Evolutionary conservation across 805 yeast species (phyloP).

Genomic region (Isabelozyma gotoi): DNA sequence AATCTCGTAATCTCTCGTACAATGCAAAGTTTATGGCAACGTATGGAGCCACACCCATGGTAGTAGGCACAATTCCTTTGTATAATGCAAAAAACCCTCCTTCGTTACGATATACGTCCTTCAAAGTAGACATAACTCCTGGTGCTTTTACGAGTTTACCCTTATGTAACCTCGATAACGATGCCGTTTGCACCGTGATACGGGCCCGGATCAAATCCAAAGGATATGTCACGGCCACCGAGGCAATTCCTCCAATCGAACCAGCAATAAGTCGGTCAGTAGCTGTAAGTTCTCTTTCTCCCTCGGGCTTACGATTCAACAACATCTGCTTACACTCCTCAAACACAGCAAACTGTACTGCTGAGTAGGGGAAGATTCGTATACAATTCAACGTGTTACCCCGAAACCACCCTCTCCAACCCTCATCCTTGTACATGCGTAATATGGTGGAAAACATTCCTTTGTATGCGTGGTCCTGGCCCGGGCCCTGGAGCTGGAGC

Average conservation of each 20-base stretch:
- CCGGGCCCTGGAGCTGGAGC: slow-evolving; percentile 80
- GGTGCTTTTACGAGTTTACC: slow-evolving; percentile 60
- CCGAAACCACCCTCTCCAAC: slow-evolving; percentile 83
- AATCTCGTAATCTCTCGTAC: slow-evolving; percentile 77
- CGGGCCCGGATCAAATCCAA: slow-evolving; percentile 89
- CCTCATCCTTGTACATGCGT: slow-evolving; percentile 86
- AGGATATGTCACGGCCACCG: slow-evolving; percentile 87
- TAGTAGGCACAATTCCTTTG: slow-evolving; percentile 87
- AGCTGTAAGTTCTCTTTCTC: slow-evolving; percentile 38
- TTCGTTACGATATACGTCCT: slow-evolving; percentile 64
- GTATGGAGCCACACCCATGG: slow-evolving; percentile 93
- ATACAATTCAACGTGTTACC: slow-evolving; percentile 91
- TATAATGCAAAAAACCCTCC: slow-evolving; percentile 82
- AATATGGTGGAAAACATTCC: slow-evolving; percentile 75
- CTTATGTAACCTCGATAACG: slow-evolving; percentile 45
- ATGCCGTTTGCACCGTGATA: slow-evolving; percentile 84
- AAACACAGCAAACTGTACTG: slow-evolving; percentile 88
- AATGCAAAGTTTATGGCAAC: slow-evolving; percentile 91
- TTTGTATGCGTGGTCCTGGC: slow-evolving; percentile 47
- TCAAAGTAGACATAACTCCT: slow-evolving; percentile 61
- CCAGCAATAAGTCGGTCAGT: slow-evolving; percentile 72
- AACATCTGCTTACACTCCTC: slow-evolving; percentile 55
- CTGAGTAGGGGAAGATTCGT: slow-evolving; percentile 89
- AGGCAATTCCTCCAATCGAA: slow-evolving; percentile 73
- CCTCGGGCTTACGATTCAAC: slow-evolving; percentile 16